These are phyloP conservation scores for Scheffersomyces lignosus DNA, from an alignment of 805 yeast genomes.

Conservation along the genomic window DNA sequence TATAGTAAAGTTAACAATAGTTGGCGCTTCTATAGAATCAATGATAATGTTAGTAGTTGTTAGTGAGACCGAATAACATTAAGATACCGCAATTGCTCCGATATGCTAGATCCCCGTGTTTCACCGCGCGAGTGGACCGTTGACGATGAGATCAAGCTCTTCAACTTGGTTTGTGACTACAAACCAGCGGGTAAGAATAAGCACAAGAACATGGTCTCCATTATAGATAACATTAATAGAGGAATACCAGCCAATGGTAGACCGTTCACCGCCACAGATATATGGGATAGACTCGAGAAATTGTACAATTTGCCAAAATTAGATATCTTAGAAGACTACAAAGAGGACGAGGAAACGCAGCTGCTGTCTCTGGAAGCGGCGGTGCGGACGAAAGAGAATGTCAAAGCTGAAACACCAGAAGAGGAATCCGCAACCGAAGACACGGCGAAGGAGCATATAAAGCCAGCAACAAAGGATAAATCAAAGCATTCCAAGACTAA, in stretches of 20 bases:
- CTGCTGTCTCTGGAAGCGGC: too few relatives aligned
- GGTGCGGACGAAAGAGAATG: too few relatives aligned
- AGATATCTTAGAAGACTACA: conserved; percentile 51
- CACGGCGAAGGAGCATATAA: conserved; percentile 1
- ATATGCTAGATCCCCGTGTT: too few relatives aligned
- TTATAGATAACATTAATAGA: conserved; percentile 41
- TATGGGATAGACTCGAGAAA: conserved; percentile 56
- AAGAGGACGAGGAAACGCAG: conserved; percentile 5
- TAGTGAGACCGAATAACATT: too few relatives aligned
- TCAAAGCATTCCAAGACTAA: too few relatives aligned
- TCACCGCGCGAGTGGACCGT: conserved; percentile 52
- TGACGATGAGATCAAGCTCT: conserved; percentile 62
- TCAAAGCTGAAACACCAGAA: not conserved
- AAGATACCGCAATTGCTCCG: too few relatives aligned
- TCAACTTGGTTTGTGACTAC: conserved; percentile 60
- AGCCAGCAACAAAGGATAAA: conserved; percentile 2
- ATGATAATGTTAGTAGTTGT: too few relatives aligned
- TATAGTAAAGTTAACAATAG: too few relatives aligned
- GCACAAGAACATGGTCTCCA: conserved; percentile 42
- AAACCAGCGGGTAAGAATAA: conserved; percentile 65
- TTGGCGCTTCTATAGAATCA: too few relatives aligned
- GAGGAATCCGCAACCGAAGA: not conserved
- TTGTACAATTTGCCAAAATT: conserved; percentile 59
- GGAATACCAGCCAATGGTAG: conserved; percentile 14
- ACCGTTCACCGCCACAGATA: conserved; percentile 46